Conservation (phyloP, 768 basidiomycete genomes). For the Mycena chlorophos region DNA sequence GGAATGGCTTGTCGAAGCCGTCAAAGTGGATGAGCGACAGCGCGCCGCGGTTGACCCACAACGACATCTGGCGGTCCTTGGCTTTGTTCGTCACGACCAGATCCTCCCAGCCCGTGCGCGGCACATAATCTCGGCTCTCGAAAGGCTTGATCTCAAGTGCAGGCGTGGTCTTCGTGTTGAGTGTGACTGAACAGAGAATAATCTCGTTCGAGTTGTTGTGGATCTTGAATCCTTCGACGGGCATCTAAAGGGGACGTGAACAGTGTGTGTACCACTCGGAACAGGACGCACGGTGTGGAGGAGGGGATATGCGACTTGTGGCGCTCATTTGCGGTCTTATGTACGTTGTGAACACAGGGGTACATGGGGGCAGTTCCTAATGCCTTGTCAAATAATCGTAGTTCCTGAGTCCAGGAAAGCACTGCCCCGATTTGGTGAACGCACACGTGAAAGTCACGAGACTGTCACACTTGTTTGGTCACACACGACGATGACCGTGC, state of each 20-base stretch:
- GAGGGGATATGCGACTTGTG: too few species aligned
- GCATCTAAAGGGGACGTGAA: slow-evolving; percentile 26
- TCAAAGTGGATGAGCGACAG: slow-evolving; percentile 17
- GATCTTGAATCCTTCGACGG: slow-evolving; percentile 14
- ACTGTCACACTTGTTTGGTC: too few species aligned
- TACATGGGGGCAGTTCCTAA: too few species aligned
- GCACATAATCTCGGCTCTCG: slow-evolving; percentile 1
- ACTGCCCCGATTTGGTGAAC: too few species aligned
- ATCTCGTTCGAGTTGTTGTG: slow-evolving; percentile 20
- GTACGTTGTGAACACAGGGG: too few species aligned
- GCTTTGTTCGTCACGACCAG: slow-evolving; percentile 8
- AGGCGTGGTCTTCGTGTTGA: slow-evolving; percentile 5
- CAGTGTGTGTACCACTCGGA: neutral
- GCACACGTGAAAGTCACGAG: too few species aligned
- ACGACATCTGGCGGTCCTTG: slow-evolving; percentile 1
- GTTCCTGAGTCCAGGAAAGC: too few species aligned
- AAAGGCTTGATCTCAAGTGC: slow-evolving; percentile 14
- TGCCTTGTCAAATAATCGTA: too few species aligned
- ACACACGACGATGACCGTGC: too few species aligned
- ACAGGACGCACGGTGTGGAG: neutral
- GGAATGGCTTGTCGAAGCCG: slow-evolving; percentile 15
- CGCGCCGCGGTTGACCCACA: slow-evolving; percentile 18
- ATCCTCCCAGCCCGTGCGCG: slow-evolving; percentile 18
- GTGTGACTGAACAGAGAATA: slow-evolving; percentile 13
- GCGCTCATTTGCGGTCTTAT: too few species aligned